Base-by-base conservation (phyloP, 2,329 filamentous ascomycete genomes). In the Colletotrichum sp. region DNA sequence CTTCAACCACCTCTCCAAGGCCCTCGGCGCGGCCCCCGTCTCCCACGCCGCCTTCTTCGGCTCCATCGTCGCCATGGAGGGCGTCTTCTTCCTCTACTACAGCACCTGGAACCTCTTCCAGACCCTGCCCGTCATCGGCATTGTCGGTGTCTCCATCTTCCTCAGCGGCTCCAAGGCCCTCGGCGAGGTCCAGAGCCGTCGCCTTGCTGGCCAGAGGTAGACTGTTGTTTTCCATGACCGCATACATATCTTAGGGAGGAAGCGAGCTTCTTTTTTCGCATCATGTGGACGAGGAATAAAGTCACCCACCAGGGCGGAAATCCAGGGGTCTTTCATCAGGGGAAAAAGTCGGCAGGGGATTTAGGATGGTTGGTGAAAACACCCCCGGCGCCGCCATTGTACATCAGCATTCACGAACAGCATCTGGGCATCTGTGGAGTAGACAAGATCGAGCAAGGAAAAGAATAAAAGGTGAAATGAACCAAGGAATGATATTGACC, bases 1-100 rank as follows among this genome's bases (percentile, higher is more conserved):
- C 85, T 82, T 96, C 77, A 90, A 90, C 81, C 95, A 99, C 83
- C 86, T 97, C 2, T 85, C 91, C 69, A 94, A 94, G 83, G 96
- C 97, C 11, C 86, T 98, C 67, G 88, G 91, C 74, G 89, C 91
- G 27, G 95, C 95, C 1, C 96, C 97, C 3, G 80, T 98, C 59
- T 93, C 96, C 7, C 96, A 99, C 83, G 88, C 88, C 34, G 85
- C 96, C 39, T 99, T 99, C 88, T 94, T 98, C 80, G 95, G 94
- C 68, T 98, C 96, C 7, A 92, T 99, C 72, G 77, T 98, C 52
- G 92, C 93, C 27, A 95, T 99, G 89, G 97, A 99, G 85, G 94
- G 91, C 19, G 93, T 98, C 72, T 98, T 99, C 87, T 96, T 97
- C 88, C 87, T 98, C 79, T 99, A 99, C 90, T 99, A 99, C 87